These are phyloP conservation scores for Solanum tarijense DNA, from an alignment of 257 asterid genomes.

Conservation along the genomic window DNA sequence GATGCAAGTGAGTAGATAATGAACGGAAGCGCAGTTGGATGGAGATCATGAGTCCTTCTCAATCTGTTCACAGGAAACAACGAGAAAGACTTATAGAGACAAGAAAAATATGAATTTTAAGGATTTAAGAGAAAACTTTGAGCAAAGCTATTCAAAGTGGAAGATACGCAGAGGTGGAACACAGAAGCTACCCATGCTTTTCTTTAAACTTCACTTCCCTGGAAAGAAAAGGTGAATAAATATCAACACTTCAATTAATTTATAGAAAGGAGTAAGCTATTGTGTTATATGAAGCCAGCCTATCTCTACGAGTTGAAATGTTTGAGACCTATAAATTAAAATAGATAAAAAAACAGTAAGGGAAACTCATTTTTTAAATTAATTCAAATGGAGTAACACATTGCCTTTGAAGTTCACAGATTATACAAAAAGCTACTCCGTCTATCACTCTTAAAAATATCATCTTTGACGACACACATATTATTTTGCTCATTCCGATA, in stretches of 20 bases:
- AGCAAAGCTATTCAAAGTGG: not conserved
- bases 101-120: not conserved
- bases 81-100: not conserved
- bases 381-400: not conserved
- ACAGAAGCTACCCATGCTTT: not conserved
- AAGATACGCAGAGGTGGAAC: not conserved
- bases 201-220: not conserved
- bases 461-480: too few relatives aligned
- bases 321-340: not conserved
- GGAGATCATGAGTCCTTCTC: not conserved
- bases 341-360: not conserved
- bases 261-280: not conserved
- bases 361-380: not conserved
- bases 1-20: not conserved
- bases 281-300: not conserved
- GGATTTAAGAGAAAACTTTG: not conserved
- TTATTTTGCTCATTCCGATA: too few relatives aligned
- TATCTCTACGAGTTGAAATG: not conserved
- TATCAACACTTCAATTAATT: not conserved
- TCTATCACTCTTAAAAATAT: not conserved
- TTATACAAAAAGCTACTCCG: not conserved
- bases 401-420: not conserved
- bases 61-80: not conserved
- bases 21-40: not conserved
- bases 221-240: not conserved